phyloP scores from a whole-genome alignment of 495 filamentous ascomycete genomes.

The Oleoguttula mirabilis region DNA sequence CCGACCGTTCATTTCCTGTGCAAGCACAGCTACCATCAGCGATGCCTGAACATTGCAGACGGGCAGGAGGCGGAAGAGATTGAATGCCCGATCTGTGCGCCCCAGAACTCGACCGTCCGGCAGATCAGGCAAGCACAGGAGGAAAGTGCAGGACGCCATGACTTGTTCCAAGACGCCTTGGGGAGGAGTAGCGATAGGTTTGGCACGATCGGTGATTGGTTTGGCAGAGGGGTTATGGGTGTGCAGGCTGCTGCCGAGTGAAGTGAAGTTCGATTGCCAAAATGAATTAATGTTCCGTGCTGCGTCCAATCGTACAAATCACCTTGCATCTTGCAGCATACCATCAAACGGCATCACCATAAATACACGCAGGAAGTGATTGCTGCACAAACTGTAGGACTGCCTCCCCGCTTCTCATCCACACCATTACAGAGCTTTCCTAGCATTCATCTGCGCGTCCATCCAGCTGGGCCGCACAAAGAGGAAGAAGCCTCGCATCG shows the following conservation, averaged over 20 bases:
- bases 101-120: constrained; percentile 71
- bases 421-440: not conserved
- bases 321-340: too few species aligned
- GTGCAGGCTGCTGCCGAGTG: constrained; percentile 2
- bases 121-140: constrained; percentile 78
- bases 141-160: constrained; percentile 78
- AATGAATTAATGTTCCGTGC: too few species aligned
- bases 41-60: constrained; percentile 49
- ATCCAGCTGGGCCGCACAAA: constrained; percentile 9
- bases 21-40: constrained; percentile 89
- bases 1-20: constrained; percentile 92
- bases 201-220: constrained; percentile 82
- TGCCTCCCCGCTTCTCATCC: too few species aligned
- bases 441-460: constrained; percentile 3
- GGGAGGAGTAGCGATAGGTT: constrained; percentile 72
- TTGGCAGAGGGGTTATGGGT: constrained; percentile 82
- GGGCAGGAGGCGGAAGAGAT: constrained; percentile 45
- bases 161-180: constrained; percentile 74
- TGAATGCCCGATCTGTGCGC: constrained; percentile 76
- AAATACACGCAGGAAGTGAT: too few species aligned
- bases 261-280: too few species aligned
- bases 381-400: too few species aligned
- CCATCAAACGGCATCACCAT: too few species aligned
- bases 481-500: constrained; percentile 7
- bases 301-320: too few species aligned